These are phyloP conservation scores for Anthostomella pinea DNA, from an alignment of 2,329 filamentous ascomycete species.

Conservation along the genomic window DNA sequence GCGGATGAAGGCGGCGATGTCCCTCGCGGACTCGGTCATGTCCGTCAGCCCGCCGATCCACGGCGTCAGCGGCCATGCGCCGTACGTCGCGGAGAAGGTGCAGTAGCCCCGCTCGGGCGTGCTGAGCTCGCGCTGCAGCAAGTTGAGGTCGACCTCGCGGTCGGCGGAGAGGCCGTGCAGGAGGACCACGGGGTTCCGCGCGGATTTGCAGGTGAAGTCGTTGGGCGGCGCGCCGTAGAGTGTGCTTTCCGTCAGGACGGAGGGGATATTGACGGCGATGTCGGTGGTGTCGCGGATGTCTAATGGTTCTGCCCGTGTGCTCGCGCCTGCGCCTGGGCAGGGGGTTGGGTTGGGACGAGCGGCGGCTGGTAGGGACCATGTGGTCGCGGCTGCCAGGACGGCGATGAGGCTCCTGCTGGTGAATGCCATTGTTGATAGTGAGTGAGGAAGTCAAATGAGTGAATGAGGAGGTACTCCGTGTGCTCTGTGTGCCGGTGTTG, in stretches of 20 bases:
- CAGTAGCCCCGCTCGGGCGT: slow-evolving; percentile 38
- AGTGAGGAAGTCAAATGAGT: no score
- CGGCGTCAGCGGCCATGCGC: slow-evolving; percentile 35
- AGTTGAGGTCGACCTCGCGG: slow-evolving; percentile 25
- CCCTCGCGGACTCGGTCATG: slow-evolving; percentile 36
- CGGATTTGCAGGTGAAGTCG: slow-evolving; percentile 23
- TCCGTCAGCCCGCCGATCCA: slow-evolving; percentile 37
- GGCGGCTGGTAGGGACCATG: slow-evolving; percentile 4
- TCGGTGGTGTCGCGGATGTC: slow-evolving; percentile 3
- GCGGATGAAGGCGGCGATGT: slow-evolving; percentile 39
- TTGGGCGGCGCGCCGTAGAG: slow-evolving; percentile 26
- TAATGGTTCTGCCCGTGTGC: no score
- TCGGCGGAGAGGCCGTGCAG: slow-evolving; percentile 39
- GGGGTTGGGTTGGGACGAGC: slow-evolving; percentile 9
- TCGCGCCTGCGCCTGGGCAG: slow-evolving; percentile 1
- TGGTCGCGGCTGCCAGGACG: slow-evolving; percentile 1
- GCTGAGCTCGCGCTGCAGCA: slow-evolving; percentile 26
- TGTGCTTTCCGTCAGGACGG: slow-evolving; percentile 12
- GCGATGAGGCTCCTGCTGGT: not conserved
- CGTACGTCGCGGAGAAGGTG: slow-evolving; percentile 41
- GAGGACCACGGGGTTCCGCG: slow-evolving; percentile 42
- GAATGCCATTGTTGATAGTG: not conserved
- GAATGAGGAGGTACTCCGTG: no score
- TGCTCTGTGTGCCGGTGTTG: no score
- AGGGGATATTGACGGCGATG: slow-evolving; percentile 16